These are phyloP conservation scores for Fomitopsis palustris DNA, from an alignment of 1,284 basidiomycete genomes.

Conservation along the genomic window DNA sequence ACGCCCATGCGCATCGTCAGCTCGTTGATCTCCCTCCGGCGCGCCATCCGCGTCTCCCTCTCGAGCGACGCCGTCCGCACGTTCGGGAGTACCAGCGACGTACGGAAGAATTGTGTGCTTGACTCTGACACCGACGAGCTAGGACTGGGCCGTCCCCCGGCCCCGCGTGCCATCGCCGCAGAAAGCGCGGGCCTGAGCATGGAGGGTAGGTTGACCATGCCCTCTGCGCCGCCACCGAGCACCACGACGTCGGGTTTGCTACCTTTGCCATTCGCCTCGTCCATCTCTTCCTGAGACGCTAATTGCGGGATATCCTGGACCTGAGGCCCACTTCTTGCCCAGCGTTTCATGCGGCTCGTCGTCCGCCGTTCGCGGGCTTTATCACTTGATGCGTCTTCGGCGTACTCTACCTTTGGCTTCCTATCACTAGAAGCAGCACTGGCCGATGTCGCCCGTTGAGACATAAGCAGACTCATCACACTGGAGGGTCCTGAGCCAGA, in stretches of 20 bases:
- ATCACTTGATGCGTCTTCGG: slow-evolving; percentile 61
- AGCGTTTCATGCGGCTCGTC: slow-evolving; percentile 61
- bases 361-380: slow-evolving; percentile 66
- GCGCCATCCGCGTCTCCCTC: slow-evolving; percentile 50
- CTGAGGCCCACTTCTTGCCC: slow-evolving; percentile 58
- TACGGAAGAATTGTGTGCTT: slow-evolving; percentile 58
- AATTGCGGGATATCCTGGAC: slow-evolving; percentile 58
- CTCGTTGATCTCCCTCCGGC: slow-evolving; percentile 74
- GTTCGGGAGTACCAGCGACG: slow-evolving; percentile 68
- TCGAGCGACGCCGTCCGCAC: slow-evolving; percentile 56
- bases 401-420: slow-evolving; percentile 46
- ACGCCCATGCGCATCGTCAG: slow-evolving; percentile 78
- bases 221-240: slow-evolving; percentile 35
- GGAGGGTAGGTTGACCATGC: slow-evolving; percentile 24
- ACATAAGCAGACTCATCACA: slow-evolving; percentile 32
- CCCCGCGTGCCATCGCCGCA: slow-evolving; percentile 12
- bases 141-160: slow-evolving; percentile 10
- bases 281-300: slow-evolving; percentile 37
- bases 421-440: slow-evolving; percentile 10
- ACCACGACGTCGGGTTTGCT: slow-evolving; percentile 47
- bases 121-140: slow-evolving; percentile 14
- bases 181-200: slow-evolving; percentile 19
- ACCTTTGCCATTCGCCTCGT: slow-evolving; percentile 28
- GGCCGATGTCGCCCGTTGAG: slow-evolving; percentile 11
- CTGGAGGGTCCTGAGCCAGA: slow-evolving; percentile 31